These are phyloP conservation scores for Saposhnikovia divaricata DNA, from an alignment of 129 eudicot species.

Conservation along the genomic window DNA sequence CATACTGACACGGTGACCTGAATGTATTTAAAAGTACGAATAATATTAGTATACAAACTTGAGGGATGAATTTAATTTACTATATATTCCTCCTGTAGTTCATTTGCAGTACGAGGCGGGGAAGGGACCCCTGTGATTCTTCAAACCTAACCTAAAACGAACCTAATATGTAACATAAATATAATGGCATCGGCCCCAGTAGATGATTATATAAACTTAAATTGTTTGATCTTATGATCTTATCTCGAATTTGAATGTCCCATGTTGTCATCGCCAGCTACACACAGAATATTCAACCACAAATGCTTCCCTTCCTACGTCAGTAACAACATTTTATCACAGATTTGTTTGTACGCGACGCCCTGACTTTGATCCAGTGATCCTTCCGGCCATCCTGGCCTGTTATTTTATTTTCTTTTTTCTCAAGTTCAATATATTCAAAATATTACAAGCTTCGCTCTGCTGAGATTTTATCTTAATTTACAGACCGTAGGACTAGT, in stretches of 20 bases:
- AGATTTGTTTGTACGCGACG: slow-evolving; percentile 85
- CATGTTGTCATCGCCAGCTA: slow-evolving; percentile 45
- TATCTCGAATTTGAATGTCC: slow-evolving; percentile 28
- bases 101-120: neutral
- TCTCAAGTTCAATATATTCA: too few species aligned
- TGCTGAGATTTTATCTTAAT: too few species aligned
- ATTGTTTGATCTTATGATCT: slow-evolving; percentile 68
- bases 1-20: neutral
- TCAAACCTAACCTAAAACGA: slow-evolving; percentile 16
- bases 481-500: too few species aligned
- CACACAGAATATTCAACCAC: slow-evolving; percentile 47
- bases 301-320: slow-evolving; percentile 18
- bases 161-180: neutral
- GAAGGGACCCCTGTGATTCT: slow-evolving; percentile 26
- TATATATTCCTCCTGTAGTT: too few species aligned
- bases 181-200: neutral
- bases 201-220: neutral
- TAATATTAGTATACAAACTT: too few species aligned
- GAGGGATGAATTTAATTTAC: too few species aligned
- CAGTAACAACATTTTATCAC: slow-evolving; percentile 11
- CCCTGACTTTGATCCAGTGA: slow-evolving; percentile 51
- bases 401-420: neutral
- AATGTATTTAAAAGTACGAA: too few species aligned
- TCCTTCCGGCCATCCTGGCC: neutral
- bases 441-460: too few species aligned